Base-by-base conservation (phyloP, 2,329 filamentous ascomycete genomes). In the Macrophomina tecta region DNA sequence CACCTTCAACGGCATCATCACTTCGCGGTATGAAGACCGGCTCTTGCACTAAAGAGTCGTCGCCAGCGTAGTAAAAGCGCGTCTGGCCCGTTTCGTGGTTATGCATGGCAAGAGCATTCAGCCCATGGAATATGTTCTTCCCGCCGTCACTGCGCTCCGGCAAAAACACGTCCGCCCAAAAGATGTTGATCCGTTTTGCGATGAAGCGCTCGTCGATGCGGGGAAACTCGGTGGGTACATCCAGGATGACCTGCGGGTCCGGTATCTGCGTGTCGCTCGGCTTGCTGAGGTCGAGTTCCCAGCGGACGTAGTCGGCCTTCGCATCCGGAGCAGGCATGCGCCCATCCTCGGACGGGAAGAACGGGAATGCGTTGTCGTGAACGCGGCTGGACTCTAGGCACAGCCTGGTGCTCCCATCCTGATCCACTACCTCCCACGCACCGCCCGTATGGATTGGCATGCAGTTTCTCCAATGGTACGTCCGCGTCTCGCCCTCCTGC, bases 21-120 rank as follows among this genome's bases (percentile, higher is more conserved):
- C 71, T 71, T n/a, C 76, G 73, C 2, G 83, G 83, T 30, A 85
- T 80, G 68, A 86, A 86, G 0, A 82, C 79, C 0, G 84, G 84
- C 70, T 86, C 84, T 69, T 85, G 83, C 67, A 84, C 81, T 0
- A 81, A 79, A 14, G 76, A 73, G 14, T 72, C 72, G 52, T 71
- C 73, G 8, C 73, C 75, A 30, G 71, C 73, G 49, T 71, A 75
- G 52, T 72, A 77, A 53, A 66, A 76, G 40, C 67, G 63, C 0
- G 69, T 74, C 68, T 72, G 62, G 4, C 72, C 71, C 1, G 72
- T 73, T 30, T 40, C 28, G 38, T 61, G 53, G 28, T 48, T 64
- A 28, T 67, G 68, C 68, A 69, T 71, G 12, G 64, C 69, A 0
- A 69, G 55, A 4, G 61, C 67, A 34, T 69, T 69, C 52, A 64